Percentiles rank a stretch among this genome's conserved stretches.
phyloP scores from a whole-genome alignment of 2,329 filamentous ascomycete species.

The Macroventuria anomochaeta region DNA sequence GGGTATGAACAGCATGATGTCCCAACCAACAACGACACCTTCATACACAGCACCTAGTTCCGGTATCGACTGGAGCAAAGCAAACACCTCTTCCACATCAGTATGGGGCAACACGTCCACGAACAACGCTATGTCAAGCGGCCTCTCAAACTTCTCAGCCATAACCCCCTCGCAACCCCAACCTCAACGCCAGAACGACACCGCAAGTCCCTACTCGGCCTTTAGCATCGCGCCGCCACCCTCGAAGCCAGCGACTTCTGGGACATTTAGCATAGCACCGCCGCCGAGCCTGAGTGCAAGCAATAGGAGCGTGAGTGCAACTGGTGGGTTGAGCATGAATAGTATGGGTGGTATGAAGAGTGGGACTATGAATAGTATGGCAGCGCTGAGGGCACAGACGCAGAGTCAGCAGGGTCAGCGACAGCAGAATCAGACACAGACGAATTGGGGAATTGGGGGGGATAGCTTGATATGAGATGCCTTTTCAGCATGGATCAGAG shows the following conservation, averaged over 20 bases:
- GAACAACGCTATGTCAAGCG: conserved; percentile 20
- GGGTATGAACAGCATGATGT: conserved; percentile 44
- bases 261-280: conserved; percentile 38
- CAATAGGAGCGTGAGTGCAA: conserved; percentile 11
- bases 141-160: conserved; percentile 56
- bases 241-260: conserved; percentile 18
- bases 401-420: conserved; percentile 31
- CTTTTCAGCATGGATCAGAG: neutral
- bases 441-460: conserved; percentile 32
- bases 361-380: conserved; percentile 32
- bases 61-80: conserved; percentile 42
- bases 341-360: conserved; percentile 8
- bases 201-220: conserved; percentile 41
- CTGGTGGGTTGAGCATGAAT: conserved; percentile 27
- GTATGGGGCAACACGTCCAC: conserved; percentile 34
- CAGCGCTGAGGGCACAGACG: conserved; percentile 34
- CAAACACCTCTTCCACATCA: conserved; percentile 27
- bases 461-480: conserved; percentile 36
- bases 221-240: conserved; percentile 51
- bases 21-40: conserved; percentile 32
- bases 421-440: conserved; percentile 25
- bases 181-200: conserved; percentile 20
- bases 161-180: conserved; percentile 57
- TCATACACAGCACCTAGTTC: conserved; percentile 32
- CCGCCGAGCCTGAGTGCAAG: conserved; percentile 27